These are phyloP conservation scores for Phoenix roebelenii DNA, from an alignment of 176 grass and related monocot species.

Conservation along the genomic window DNA sequence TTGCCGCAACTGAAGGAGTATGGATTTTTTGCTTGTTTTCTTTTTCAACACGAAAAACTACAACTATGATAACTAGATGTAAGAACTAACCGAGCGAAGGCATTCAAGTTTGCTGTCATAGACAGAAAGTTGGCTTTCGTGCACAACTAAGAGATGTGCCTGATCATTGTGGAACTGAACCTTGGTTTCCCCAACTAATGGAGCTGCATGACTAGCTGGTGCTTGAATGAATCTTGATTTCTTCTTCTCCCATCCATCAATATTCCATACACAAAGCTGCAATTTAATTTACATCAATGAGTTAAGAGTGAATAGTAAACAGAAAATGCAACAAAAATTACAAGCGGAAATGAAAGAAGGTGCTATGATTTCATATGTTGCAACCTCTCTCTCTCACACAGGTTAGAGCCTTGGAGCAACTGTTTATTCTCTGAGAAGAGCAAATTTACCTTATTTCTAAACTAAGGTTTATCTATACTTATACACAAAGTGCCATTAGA, in stretches of 20 bases:
- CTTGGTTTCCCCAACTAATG: slow-evolving; percentile 80
- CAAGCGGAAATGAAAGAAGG: no score
- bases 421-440: no score
- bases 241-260: slow-evolving; percentile 98
- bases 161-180: slow-evolving; percentile 99
- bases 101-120: slow-evolving; percentile 94
- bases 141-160: slow-evolving; percentile 77
- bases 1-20: no score
- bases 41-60: neutral
- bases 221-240: slow-evolving; percentile 77
- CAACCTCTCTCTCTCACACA: no score
- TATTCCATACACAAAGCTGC: slow-evolving; percentile 90
- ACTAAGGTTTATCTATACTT: no score
- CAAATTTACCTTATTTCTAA: no score
- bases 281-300: neutral
- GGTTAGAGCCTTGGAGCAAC: no score
- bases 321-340: no score
- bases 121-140: slow-evolving; percentile 82
- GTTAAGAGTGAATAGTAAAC: no score
- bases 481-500: neutral
- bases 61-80: neutral
- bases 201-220: slow-evolving; percentile 44
- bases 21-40: no score
- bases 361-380: no score
- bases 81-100: slow-evolving; percentile 48